Evolutionary conservation across 345 rosid species (phyloP), one percentile per base, ranked within the genome.

Genomic region (Boechera stricta): DNA sequence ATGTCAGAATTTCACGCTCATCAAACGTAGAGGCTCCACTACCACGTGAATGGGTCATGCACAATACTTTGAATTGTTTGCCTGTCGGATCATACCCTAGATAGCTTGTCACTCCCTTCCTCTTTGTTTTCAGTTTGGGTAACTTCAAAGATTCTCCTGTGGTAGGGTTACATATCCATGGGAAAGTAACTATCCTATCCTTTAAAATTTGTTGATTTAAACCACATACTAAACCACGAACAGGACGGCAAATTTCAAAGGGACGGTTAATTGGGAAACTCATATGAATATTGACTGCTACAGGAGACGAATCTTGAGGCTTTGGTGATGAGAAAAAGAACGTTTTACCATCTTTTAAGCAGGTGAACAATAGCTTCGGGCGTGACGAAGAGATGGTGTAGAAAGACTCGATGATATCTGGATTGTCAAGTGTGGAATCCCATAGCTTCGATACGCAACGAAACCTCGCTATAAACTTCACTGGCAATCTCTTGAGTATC

Each of bases 401-500:
- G 31, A 48, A 61, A 1, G 49, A 26, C 0, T 61, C 11, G 2
- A 2, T 61, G 39, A 72, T 61, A 51, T 26, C 1, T 15, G 39
- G 39, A 26, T 5, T n/a, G 31, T 3, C 31, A 5, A 61, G 5
- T 36, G 48, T 47, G 29, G 69, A 72, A 3, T 0, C 2, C 41
- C 52, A 72, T 10, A 10, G 52, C 69, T 62, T 72, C 1, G 76
- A 72, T 6, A 72, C 61, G 12, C 12, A 12, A 28, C 53, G 53
- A 72, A 28, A 72, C 11, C 62, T 72, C 0, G 62, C 42, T 5
- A 52, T 6, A 2, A 69, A 62, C 28, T 72, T 62, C 2, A 3
- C 53, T 11, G 69, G 62, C 41, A 28, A 28, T 72, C 69, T 72
- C 51, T 11, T 9, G 21, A 72, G 32, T 49, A 72, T 72, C 41